These are phyloP conservation scores for Penicillium psychrofluorescens DNA, from an alignment of 495 filamentous ascomycete species.

Conservation along the genomic window DNA sequence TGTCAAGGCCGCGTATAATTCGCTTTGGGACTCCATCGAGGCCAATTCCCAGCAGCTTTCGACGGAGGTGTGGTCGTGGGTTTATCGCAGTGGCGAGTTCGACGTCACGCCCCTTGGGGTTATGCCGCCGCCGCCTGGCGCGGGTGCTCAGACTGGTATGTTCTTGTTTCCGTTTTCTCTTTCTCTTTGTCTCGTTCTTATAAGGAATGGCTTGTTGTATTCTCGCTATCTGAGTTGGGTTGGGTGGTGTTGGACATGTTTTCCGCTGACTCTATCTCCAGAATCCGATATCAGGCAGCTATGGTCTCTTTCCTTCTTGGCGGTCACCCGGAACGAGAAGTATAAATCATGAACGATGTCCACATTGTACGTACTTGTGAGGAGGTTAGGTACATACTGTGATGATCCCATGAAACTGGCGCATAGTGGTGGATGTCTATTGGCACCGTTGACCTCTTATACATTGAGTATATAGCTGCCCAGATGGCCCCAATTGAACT, in stretches of 20 bases:
- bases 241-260: too few relatives aligned
- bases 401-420: too few relatives aligned
- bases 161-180: constrained; percentile 1
- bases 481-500: too few relatives aligned
- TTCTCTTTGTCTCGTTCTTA: neutral
- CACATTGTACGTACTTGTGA: too few relatives aligned
- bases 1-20: constrained; percentile 49
- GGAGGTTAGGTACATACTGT: too few relatives aligned
- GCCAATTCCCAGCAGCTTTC: constrained; percentile 44
- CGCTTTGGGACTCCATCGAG: constrained; percentile 54
- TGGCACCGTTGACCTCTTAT: too few relatives aligned
- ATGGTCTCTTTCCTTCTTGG: constrained; percentile 16
- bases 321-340: constrained; percentile 9
- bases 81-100: constrained; percentile 41
- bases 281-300: constrained; percentile 19
- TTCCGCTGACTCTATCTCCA: neutral
- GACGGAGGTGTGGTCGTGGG: constrained; percentile 59
- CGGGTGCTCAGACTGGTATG: constrained; percentile 23
- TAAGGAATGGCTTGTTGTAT: too few relatives aligned
- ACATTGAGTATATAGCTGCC: too few relatives aligned
- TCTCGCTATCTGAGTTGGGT: too few relatives aligned
- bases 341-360: constrained; percentile 1
- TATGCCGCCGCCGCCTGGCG: constrained; percentile 44
- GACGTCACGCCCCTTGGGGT: constrained; percentile 43
- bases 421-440: too few relatives aligned